Evolutionary conservation across 75 land plant species (phyloP).

Genomic region (Pinus taeda): DNA sequence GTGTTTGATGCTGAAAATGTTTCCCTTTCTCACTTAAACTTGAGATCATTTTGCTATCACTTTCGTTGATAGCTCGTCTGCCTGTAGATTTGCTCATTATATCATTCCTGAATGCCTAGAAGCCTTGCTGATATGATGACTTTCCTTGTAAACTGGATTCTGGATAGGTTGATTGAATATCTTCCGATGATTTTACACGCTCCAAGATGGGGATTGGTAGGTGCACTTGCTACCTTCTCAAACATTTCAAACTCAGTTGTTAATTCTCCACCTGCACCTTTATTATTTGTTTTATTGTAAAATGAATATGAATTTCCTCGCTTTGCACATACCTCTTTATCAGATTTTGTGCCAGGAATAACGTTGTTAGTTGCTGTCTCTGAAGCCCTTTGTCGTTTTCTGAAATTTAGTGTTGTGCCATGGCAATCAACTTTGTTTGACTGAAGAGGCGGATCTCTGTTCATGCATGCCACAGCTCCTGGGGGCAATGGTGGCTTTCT

Average conservation of each 20-base stretch:
- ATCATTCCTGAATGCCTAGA: background rate
- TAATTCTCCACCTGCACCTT: background rate
- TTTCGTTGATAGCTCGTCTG: background rate
- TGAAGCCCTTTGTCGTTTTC: background rate
- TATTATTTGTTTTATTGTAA: background rate
- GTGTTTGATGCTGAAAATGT: background rate
- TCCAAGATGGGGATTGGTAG: background rate
- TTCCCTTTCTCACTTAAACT: background rate
- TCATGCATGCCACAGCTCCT: background rate
- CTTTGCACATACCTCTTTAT: background rate
- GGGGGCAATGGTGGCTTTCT: slow-evolving; percentile 1
- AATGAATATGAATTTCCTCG: background rate
- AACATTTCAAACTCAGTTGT: background rate
- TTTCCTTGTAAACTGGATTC: background rate
- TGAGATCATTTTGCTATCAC: background rate
- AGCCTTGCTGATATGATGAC: background rate
- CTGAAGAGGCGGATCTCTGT: background rate
- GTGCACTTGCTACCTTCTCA: background rate
- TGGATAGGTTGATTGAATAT: background rate
- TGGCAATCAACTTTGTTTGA: background rate
- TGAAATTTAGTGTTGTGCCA: background rate
- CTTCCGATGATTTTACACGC: background rate
- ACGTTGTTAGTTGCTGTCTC: background rate
- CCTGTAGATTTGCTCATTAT: background rate
- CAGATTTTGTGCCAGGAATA: background rate